phyloP scores from a whole-genome alignment of 1,284 basidiomycete genomes.

The Meira miltonrushii region DNA sequence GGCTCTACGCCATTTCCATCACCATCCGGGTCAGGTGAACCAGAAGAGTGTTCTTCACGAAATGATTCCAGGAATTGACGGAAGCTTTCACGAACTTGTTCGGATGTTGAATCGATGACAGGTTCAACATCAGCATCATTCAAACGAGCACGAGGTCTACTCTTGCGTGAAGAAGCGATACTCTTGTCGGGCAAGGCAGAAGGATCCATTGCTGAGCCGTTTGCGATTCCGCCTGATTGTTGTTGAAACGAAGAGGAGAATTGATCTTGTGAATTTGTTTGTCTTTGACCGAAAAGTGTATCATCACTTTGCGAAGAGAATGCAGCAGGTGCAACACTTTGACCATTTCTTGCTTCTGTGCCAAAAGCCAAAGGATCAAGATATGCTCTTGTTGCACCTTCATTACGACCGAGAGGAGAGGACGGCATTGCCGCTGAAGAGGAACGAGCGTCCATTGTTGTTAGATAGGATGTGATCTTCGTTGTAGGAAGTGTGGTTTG shows the following conservation, averaged over 20 bases:
- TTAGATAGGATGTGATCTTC: no score
- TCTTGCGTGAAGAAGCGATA: no score
- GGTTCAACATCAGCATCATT: slow-evolving; percentile 54
- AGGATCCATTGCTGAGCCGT: no score
- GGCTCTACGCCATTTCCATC: slow-evolving; percentile 54
- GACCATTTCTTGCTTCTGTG: background rate
- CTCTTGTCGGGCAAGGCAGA: no score
- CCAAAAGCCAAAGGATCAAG: slow-evolving; percentile 8
- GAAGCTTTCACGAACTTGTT: slow-evolving; percentile 84
- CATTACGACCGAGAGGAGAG: slow-evolving; percentile 25
- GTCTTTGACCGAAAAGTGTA: background rate
- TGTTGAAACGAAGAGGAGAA: no score
- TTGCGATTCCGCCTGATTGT: no score
- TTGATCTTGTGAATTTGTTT: background rate
- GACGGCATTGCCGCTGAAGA: slow-evolving; percentile 34
- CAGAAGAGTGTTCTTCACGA: slow-evolving; percentile 62
- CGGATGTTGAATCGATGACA: slow-evolving; percentile 85
- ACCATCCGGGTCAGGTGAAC: slow-evolving; percentile 56
- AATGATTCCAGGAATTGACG: slow-evolving; percentile 85
- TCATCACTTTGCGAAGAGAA: background rate
- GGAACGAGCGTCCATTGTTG: slow-evolving; percentile 8
- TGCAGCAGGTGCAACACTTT: background rate
- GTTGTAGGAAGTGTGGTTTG: no score
- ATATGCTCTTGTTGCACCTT: background rate
- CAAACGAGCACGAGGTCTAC: no score